Conservation (phyloP, 257 asterid species). For the Nicotiana knightiana region DNA sequence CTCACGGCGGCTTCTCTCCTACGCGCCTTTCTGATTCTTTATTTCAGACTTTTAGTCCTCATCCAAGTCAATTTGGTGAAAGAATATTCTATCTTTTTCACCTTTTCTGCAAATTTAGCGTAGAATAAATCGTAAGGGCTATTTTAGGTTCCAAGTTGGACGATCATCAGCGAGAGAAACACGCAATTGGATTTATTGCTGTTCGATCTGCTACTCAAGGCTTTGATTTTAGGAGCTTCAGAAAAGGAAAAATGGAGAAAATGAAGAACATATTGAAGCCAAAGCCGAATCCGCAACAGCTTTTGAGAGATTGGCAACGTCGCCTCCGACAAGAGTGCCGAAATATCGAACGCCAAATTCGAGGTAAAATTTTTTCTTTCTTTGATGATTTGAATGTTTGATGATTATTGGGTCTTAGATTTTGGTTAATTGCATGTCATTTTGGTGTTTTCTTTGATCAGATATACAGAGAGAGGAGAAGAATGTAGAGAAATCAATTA, state of each 20-base stretch:
- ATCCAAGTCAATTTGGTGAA: not conserved
- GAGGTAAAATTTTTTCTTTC: constrained; percentile 36
- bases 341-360: constrained; percentile 86
- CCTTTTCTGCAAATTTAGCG: not conserved
- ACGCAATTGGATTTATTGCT: not conserved
- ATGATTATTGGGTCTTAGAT: not conserved
- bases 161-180: not conserved
- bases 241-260: constrained; percentile 43
- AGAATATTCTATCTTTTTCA: not conserved
- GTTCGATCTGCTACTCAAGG: not conserved
- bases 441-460: constrained; percentile 20
- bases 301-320: constrained; percentile 94
- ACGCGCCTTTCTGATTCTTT: not conserved
- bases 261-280: constrained; percentile 74
- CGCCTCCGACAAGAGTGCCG: constrained; percentile 95
- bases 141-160: not conserved
- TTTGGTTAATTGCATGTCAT: not conserved
- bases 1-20: not conserved
- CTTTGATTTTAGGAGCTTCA: not conserved
- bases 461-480: constrained; percentile 97
- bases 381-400: not conserved
- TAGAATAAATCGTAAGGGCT: not conserved
- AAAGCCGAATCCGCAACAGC: constrained; percentile 81
- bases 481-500: constrained; percentile 88
- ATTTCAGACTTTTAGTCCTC: not conserved